These are phyloP conservation scores for Coemansia sp. DNA, from an alignment of 192 early-diverging fungal genomes.

Conservation along the genomic window DNA sequence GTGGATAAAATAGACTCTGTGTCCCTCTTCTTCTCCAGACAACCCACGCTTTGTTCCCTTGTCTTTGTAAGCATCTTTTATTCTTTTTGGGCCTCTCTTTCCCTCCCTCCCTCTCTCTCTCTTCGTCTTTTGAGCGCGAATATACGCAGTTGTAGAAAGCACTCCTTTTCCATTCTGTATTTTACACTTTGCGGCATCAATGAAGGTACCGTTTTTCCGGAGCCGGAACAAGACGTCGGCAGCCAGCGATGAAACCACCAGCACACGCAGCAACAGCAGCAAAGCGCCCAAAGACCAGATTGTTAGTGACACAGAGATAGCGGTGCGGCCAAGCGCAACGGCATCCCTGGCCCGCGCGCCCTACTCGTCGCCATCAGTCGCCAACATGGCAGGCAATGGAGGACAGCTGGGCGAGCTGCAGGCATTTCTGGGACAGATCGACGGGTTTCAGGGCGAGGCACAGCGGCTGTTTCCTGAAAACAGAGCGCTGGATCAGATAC, in stretches of 20 bases:
- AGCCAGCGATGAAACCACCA: neutral
- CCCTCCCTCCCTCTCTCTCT: constrained; percentile 2
- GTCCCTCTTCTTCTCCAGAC: too few species aligned
- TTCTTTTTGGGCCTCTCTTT: constrained; percentile 3
- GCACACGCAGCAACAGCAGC: constrained; percentile 4
- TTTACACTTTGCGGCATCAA: constrained; percentile 6
- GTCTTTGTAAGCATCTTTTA: constrained; percentile 8
- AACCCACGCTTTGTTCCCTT: too few species aligned
- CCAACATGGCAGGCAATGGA: constrained; percentile 8
- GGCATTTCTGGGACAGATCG: constrained; percentile 26
- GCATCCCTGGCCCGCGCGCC: constrained; percentile 4
- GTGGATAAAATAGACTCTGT: too few species aligned
- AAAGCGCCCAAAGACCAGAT: neutral
- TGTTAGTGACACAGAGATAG: constrained; percentile 1
- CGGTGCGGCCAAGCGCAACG: neutral
- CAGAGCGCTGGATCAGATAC: constrained; percentile 39
- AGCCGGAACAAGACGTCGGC: constrained; percentile 6
- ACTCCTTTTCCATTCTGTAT: constrained; percentile 8
- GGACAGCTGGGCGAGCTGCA: constrained; percentile 36
- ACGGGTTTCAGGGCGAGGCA: constrained; percentile 34
- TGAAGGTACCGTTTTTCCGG: constrained; percentile 50
- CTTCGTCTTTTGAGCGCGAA: neutral
- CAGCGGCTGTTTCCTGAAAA: constrained; percentile 47
- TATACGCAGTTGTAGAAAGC: constrained; percentile 5
- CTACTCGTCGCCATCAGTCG: constrained; percentile 4